These are phyloP conservation scores for Pichia sp. DNA, from an alignment of 1,139 yeast species.

Conservation along the genomic window DNA sequence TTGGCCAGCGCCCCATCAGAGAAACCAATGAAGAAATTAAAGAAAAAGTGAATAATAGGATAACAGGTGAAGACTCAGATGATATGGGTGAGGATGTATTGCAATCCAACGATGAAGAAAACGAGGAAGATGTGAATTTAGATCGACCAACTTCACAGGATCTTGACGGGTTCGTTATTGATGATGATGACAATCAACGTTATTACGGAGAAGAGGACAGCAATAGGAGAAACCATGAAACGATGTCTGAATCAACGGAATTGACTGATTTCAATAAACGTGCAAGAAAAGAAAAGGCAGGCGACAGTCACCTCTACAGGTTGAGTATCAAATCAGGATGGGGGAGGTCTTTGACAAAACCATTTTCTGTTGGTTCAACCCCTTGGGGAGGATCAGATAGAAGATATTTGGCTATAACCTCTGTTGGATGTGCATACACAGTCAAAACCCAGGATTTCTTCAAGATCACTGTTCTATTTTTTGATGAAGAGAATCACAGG, in stretches of 20 bases:
- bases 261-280: constrained; percentile 23
- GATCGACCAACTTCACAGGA: constrained; percentile 18
- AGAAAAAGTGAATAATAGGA: constrained; percentile 15
- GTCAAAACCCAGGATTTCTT: constrained; percentile 48
- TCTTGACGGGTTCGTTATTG: constrained; percentile 21
- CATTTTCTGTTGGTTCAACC: constrained; percentile 71
- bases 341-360: constrained; percentile 26
- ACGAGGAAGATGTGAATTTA: constrained; percentile 23
- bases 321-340: constrained; percentile 14
- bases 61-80: constrained; percentile 17
- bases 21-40: constrained; percentile 20
- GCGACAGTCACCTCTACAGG: not conserved
- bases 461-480: constrained; percentile 72
- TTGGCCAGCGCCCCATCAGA: constrained; percentile 7
- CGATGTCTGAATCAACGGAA: constrained; percentile 21
- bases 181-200: constrained; percentile 35
- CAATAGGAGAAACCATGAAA: constrained; percentile 13
- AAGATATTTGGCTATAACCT: constrained; percentile 76
- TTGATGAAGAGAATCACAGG: constrained; percentile 71
- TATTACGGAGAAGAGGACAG: constrained; percentile 40
- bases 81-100: constrained; percentile 17
- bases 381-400: constrained; percentile 65
- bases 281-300: constrained; percentile 10
- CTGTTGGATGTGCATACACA: constrained; percentile 78
- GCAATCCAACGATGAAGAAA: constrained; percentile 29